Percentiles rank a stretch among this genome's conserved stretches.
phyloP scores from a whole-genome alignment of 2,329 filamentous ascomycete species.

The Pseudofabraea citricarpa region DNA sequence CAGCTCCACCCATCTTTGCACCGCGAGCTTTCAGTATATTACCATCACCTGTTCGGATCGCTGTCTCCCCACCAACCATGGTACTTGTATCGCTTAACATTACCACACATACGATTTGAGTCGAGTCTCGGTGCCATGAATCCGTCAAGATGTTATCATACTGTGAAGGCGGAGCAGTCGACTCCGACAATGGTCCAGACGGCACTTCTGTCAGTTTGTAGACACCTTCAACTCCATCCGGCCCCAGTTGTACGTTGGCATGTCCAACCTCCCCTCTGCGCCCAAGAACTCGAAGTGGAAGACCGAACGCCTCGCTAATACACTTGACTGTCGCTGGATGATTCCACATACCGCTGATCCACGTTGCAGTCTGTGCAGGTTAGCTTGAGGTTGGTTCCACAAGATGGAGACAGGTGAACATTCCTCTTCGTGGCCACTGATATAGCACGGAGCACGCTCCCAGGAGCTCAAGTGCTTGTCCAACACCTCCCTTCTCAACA shows the following conservation, averaged over 20 bases:
- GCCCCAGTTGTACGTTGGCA: slow-evolving; percentile 10
- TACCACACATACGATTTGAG: slow-evolving; percentile 40
- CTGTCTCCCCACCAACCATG: slow-evolving; percentile 49
- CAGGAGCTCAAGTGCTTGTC: slow-evolving; percentile 9
- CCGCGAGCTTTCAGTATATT: slow-evolving; percentile 32
- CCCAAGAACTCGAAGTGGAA: slow-evolving; percentile 7
- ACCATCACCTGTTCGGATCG: slow-evolving; percentile 43
- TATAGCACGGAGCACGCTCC: slow-evolving; percentile 8
- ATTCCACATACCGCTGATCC: slow-evolving; percentile 9
- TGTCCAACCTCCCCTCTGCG: slow-evolving; percentile 10
- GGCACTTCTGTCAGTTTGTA: slow-evolving; percentile 10
- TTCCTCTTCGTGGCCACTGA: slow-evolving; percentile 7
- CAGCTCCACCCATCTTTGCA: slow-evolving; percentile 21
- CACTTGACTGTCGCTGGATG: slow-evolving; percentile 7
- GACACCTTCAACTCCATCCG: slow-evolving; percentile 5
- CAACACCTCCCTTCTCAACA: slow-evolving; percentile 9
- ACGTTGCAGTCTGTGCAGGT: slow-evolving; percentile 6
- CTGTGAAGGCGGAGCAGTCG: neutral
- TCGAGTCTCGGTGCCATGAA: slow-evolving; percentile 40
- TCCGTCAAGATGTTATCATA: slow-evolving; percentile 13
- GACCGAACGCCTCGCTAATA: slow-evolving; percentile 11
- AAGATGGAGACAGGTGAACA: neutral
- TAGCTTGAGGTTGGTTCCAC: neutral
- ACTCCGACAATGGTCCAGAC: slow-evolving; percentile 1
- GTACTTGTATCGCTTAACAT: slow-evolving; percentile 38